Conservation (phyloP, 352 stramenopile genomes). For the Globisporangium canariense region DNA sequence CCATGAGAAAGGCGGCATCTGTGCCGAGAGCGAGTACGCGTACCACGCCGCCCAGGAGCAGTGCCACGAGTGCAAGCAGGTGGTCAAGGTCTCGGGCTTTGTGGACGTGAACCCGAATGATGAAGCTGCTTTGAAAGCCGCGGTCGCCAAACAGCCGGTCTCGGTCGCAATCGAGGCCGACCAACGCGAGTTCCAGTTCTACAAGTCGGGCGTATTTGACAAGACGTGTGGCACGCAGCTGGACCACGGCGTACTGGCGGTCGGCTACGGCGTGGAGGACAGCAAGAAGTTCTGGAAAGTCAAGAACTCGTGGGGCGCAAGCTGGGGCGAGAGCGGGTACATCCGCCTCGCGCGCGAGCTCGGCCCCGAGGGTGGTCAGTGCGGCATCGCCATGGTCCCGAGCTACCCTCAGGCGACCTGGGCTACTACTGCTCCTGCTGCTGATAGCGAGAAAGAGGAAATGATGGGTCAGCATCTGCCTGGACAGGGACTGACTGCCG, state of each 20-base stretch:
- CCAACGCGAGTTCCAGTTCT: slow-evolving; percentile 96
- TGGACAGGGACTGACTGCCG: neutral
- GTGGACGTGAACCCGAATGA: slow-evolving; percentile 46
- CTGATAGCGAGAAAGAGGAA: neutral
- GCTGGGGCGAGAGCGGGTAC: slow-evolving; percentile 94
- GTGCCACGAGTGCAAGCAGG: slow-evolving; percentile 31
- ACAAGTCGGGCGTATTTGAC: slow-evolving; percentile 90
- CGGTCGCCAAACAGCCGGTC: slow-evolving; percentile 92
- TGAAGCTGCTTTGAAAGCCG: slow-evolving; percentile 75
- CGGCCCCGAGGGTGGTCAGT: slow-evolving; percentile 19
- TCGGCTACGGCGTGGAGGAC: slow-evolving; percentile 90
- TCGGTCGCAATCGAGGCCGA: slow-evolving; percentile 92
- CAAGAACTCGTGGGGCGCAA: slow-evolving; percentile 97
- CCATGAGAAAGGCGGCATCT: slow-evolving; percentile 69
- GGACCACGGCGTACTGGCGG: slow-evolving; percentile 95
- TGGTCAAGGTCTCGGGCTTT: slow-evolving; percentile 46
- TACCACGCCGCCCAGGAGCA: slow-evolving; percentile 58
- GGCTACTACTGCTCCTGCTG: neutral
- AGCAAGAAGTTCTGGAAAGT: slow-evolving; percentile 83
- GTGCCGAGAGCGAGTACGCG: slow-evolving; percentile 66
- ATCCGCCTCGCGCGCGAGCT: slow-evolving; percentile 86
- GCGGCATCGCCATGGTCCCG: slow-evolving; percentile 27
- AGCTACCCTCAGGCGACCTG: slow-evolving; percentile 25
- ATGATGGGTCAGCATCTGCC: neutral
- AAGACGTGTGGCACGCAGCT: slow-evolving; percentile 76